phyloP scores from a whole-genome alignment of 2,329 filamentous ascomycete species.

The Colletotrichum melonis region DNA sequence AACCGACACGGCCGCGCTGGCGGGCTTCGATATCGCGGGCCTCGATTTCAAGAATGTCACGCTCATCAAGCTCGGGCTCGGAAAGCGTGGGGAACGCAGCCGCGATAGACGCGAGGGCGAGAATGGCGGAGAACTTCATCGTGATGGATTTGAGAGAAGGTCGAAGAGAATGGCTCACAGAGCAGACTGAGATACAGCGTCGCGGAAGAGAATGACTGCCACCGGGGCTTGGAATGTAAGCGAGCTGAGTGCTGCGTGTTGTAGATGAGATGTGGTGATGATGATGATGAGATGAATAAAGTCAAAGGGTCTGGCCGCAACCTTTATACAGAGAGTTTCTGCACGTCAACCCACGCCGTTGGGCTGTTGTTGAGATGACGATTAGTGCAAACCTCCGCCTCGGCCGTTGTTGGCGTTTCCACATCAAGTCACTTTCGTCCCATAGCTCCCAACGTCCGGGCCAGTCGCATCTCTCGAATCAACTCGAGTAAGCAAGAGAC shows the following conservation, averaged over 20 bases:
- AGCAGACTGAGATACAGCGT: conserved; percentile 14
- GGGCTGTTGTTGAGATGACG: conserved; percentile 19
- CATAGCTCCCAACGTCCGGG: conserved; percentile 1
- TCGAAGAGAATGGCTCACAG: background rate
- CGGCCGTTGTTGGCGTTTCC: conserved; percentile 11
- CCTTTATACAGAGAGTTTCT: conserved; percentile 31
- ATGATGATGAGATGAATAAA: conserved; percentile 15
- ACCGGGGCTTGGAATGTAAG: conserved; percentile 27
- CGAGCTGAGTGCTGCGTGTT: conserved; percentile 16
- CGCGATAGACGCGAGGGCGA: conserved; percentile 34
- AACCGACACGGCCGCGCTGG: conserved; percentile 36
- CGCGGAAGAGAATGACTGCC: conserved; percentile 28
- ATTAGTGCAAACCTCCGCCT: conserved; percentile 14
- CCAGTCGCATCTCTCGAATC: conserved; percentile 25
- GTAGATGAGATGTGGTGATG: background rate
- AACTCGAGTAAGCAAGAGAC: background rate
- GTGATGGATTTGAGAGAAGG: background rate
- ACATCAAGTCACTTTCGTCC: conserved; percentile 1
- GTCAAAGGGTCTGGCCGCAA: background rate
- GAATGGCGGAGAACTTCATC: conserved; percentile 34
- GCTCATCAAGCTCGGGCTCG: background rate
- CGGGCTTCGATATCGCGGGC: conserved; percentile 26
- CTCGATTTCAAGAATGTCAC: conserved; percentile 12
- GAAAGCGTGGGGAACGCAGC: conserved; percentile 32
- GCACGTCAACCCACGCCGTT: conserved; percentile 1